Conservation (phyloP, 2,329 filamentous ascomycete genomes). For the Cladorrhinum sp. region DNA sequence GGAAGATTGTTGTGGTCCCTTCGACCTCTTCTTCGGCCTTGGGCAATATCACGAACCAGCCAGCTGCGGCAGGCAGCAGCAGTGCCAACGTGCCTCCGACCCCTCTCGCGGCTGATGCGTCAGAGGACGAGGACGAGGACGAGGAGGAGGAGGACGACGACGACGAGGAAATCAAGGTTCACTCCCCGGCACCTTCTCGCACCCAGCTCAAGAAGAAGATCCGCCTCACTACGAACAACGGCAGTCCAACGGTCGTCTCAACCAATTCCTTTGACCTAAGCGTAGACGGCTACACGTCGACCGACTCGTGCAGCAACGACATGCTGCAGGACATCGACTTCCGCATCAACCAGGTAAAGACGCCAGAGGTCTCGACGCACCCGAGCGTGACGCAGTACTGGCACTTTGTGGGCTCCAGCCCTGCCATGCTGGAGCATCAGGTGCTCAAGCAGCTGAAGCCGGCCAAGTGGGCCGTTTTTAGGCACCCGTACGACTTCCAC, state of each 20-base stretch:
- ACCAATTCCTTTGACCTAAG: constrained; percentile 32
- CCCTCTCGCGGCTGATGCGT: background rate
- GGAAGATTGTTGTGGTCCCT: background rate
- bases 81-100: background rate
- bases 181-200: background rate
- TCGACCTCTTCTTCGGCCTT: background rate
- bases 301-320: constrained; percentile 49
- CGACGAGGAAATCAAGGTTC: constrained; percentile 11
- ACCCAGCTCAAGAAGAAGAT: constrained; percentile 5
- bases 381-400: constrained; percentile 53
- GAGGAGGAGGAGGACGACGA: background rate
- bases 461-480: constrained; percentile 49
- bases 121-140: background rate
- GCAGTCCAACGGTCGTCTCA: background rate
- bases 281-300: constrained; percentile 48
- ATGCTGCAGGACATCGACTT: constrained; percentile 47
- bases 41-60: background rate
- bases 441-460: constrained; percentile 43
- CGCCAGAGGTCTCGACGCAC: constrained; percentile 44
- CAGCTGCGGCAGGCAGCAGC: background rate
- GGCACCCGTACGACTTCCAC: constrained; percentile 50
- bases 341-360: constrained; percentile 52
- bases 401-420: constrained; percentile 44
- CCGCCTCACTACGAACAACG: background rate
- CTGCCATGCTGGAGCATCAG: constrained; percentile 50